These are phyloP conservation scores for Calonectria pauciramosa DNA, from an alignment of 2,329 filamentous ascomycete species.

Conservation along the genomic window DNA sequence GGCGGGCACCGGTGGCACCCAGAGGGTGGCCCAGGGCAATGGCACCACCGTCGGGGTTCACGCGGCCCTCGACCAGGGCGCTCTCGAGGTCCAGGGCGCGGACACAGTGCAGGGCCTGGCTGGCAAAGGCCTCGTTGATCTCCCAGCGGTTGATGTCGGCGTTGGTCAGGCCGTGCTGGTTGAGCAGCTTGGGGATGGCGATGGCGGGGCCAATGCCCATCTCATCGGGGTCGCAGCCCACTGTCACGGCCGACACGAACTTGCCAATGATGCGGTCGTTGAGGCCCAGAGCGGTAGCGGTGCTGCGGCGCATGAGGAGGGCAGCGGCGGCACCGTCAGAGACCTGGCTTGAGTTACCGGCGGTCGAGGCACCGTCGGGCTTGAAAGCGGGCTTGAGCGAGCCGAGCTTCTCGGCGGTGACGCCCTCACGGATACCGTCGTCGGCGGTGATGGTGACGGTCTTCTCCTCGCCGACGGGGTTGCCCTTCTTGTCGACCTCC, in stretches of 20 bases:
- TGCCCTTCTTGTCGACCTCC: conserved; percentile 72
- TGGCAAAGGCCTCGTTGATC: conserved; percentile 88
- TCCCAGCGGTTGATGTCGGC: conserved; percentile 89
- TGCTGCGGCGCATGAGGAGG: conserved; percentile 87
- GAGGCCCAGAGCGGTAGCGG: conserved; percentile 80
- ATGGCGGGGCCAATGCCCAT: conserved; percentile 94
- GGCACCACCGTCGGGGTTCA: conserved; percentile 93
- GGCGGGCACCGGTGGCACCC: conserved; percentile 87
- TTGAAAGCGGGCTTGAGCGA: conserved; percentile 90
- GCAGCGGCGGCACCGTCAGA: conserved; percentile 89
- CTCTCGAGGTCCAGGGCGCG: conserved; percentile 76
- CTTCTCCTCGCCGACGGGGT: conserved; percentile 68
- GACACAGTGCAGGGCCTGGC: conserved; percentile 78
- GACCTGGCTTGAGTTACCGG: conserved; percentile 89
- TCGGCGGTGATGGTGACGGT: conserved; percentile 80
- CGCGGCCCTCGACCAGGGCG: conserved; percentile 73
- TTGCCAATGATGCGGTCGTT: conserved; percentile 80
- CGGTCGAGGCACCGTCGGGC: conserved; percentile 80
- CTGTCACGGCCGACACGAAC: conserved; percentile 82
- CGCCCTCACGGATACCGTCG: conserved; percentile 83
- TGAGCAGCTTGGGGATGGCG: conserved; percentile 86
- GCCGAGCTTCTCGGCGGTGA: conserved; percentile 77
- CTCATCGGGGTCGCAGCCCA: conserved; percentile 88
- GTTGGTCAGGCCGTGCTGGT: conserved; percentile 73
- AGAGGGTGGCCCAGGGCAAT: conserved; percentile 95